Evolutionary conservation across 371 early-diverging fungal genomes (phyloP).

Genomic region (Rhizopus microsporus): DNA sequence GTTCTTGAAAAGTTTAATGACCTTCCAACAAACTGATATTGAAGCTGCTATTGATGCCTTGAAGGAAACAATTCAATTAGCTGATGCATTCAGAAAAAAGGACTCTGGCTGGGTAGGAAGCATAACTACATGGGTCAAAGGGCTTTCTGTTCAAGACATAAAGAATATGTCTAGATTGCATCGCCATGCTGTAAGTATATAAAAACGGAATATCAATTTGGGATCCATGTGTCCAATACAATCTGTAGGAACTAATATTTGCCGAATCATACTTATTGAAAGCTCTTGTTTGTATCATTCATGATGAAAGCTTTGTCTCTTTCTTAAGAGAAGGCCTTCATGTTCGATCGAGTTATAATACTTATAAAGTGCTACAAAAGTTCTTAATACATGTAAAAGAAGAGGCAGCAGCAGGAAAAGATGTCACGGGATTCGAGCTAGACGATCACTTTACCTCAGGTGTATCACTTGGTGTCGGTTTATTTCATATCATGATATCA

Average conservation of each 20-base stretch:
- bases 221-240: background rate
- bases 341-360: slow-evolving; percentile 66
- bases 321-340: slow-evolving; percentile 77
- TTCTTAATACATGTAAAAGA: slow-evolving; percentile 47
- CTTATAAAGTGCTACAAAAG: slow-evolving; percentile 59
- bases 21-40: slow-evolving; percentile 71
- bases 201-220: slow-evolving; percentile 4
- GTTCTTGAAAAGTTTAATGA: slow-evolving; percentile 71
- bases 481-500: slow-evolving; percentile 53
- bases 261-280: slow-evolving; percentile 74
- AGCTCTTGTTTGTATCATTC: slow-evolving; percentile 66
- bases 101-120: slow-evolving; percentile 39
- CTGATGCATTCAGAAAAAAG: slow-evolving; percentile 56
- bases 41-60: slow-evolving; percentile 60
- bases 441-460: slow-evolving; percentile 83
- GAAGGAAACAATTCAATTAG: slow-evolving; percentile 59
- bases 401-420: slow-evolving; percentile 36
- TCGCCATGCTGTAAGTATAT: slow-evolving; percentile 64
- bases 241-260: slow-evolving; percentile 64
- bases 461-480: slow-evolving; percentile 70
- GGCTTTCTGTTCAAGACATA: slow-evolving; percentile 44
- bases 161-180: slow-evolving; percentile 64
- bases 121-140: slow-evolving; percentile 42
- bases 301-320: slow-evolving; percentile 70
- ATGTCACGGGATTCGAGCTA: slow-evolving; percentile 35